Percentiles rank a stretch among this genome's conserved stretches.
Evolutionary conservation across 495 filamentous ascomycete genomes (phyloP).

Genomic region (Podospora bellae-mahoneyi): DNA sequence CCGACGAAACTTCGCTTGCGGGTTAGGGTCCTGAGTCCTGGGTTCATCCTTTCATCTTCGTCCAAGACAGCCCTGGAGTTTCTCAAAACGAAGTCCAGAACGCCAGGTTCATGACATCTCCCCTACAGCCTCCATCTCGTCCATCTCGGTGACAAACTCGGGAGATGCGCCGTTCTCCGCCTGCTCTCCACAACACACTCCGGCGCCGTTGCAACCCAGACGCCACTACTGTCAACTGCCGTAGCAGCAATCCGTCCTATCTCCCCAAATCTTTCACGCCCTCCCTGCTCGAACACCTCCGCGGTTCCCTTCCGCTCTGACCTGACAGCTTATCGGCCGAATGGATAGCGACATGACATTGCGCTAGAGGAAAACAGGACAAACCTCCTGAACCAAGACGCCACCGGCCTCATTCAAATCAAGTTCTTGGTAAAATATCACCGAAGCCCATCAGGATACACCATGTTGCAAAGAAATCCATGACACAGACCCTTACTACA

Average conservation of each 20-base stretch:
- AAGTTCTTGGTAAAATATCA: neutral
- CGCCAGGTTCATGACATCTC: no score
- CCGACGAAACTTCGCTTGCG: neutral
- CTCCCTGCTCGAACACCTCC: neutral
- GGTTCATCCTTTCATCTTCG: neutral
- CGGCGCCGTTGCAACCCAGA: neutral
- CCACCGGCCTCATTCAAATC: neutral
- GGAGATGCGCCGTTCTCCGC: neutral
- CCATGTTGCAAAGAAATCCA: no score
- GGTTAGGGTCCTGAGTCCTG: neutral
- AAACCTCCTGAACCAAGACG: neutral
- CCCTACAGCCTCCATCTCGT: neutral
- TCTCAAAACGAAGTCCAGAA: neutral
- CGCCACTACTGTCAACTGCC: neutral
- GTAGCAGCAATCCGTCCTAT: neutral
- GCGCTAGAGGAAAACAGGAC: neutral
- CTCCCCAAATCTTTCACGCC: neutral
- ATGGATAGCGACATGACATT: neutral
- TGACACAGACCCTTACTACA: no score
- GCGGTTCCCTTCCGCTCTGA: neutral
- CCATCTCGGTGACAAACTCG: neutral
- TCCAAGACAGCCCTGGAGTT: neutral
- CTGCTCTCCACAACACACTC: neutral
- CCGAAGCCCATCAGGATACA: neutral
- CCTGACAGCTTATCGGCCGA: neutral